Evolutionary conservation across 2,329 filamentous ascomycete species (phyloP).

Genomic region (Ampelomyces quisqualis): DNA sequence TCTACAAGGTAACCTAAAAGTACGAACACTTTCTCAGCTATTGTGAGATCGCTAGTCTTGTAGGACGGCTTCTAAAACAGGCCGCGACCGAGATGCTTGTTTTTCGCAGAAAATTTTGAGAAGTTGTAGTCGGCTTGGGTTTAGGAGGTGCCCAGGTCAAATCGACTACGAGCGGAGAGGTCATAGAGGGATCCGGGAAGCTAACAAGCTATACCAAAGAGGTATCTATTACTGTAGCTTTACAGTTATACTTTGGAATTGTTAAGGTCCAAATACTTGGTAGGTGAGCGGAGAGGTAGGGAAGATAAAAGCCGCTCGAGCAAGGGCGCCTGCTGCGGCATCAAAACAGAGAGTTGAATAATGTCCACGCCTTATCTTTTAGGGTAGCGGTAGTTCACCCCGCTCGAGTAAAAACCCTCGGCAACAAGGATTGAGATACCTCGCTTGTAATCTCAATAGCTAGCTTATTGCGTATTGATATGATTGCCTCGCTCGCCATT

Average conservation of each 20-base stretch:
- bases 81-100: conserved; percentile 49
- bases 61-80: conserved; percentile 54
- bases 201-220: conserved; percentile 10
- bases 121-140: conserved; percentile 17
- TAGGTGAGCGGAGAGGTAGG: no score
- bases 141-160: conserved; percentile 24
- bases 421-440: no score
- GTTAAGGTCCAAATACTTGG: conserved; percentile 8
- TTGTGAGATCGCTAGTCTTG: conserved; percentile 53
- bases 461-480: no score
- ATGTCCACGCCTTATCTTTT: conserved; percentile 30
- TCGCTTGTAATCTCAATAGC: no score
- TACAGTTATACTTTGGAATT: conserved; percentile 23
- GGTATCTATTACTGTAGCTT: conserved; percentile 15
- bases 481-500: no score
- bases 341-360: conserved; percentile 29
- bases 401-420: no score
- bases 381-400: conserved; percentile 21
- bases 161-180: conserved; percentile 24
- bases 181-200: conserved; percentile 20
- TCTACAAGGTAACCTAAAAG: conserved; percentile 43
- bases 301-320: conserved; percentile 17
- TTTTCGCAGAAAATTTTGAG: conserved; percentile 33
- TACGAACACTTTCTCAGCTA: conserved; percentile 59
- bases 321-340: conserved; percentile 21